Evolutionary conservation across 1,284 basidiomycete species (phyloP).

Genomic region (Hymenochaete sp.): DNA sequence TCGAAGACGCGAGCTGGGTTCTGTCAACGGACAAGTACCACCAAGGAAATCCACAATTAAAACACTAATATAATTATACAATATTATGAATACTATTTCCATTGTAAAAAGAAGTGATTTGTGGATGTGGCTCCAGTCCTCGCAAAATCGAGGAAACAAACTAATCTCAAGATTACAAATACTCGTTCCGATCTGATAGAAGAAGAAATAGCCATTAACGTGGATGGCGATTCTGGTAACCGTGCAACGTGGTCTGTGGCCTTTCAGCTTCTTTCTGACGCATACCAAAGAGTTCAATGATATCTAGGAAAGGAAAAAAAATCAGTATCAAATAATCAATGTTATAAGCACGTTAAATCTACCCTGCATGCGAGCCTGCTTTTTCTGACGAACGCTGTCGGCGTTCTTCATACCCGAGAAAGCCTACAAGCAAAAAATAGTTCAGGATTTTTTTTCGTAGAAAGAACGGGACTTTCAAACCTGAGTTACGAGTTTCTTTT

Average conservation of each 20-base stretch:
- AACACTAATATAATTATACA: not conserved
- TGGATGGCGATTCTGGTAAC: too few relatives aligned
- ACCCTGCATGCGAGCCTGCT: conserved; percentile 71
- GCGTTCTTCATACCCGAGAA: conserved; percentile 68
- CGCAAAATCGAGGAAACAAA: not conserved
- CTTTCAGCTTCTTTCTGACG: conserved; percentile 21
- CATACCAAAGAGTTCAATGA: conserved; percentile 52
- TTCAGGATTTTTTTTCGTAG: not conserved
- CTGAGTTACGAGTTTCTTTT: conserved; percentile 65
- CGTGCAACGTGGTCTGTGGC: conserved; percentile 6
- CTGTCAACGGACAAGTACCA: too few relatives aligned
- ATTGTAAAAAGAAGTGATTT: not conserved
- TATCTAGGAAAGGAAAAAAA: conserved; percentile 28
- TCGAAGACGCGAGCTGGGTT: too few relatives aligned
- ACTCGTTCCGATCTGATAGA: too few relatives aligned
- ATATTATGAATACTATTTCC: not conserved
- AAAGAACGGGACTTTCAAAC: conserved; percentile 28
- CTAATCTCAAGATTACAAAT: not conserved
- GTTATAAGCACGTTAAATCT: conserved; percentile 8
- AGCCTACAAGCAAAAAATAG: conserved; percentile 36
- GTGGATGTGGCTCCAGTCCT: not conserved
- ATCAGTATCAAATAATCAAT: not conserved
- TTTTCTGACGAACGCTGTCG: conserved; percentile 62
- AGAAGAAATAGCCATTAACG: too few relatives aligned
- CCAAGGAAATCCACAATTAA: not conserved